These are phyloP conservation scores for Hypoxylon rubiginosum DNA, from an alignment of 2,329 filamentous ascomycete genomes.

Conservation along the genomic window DNA sequence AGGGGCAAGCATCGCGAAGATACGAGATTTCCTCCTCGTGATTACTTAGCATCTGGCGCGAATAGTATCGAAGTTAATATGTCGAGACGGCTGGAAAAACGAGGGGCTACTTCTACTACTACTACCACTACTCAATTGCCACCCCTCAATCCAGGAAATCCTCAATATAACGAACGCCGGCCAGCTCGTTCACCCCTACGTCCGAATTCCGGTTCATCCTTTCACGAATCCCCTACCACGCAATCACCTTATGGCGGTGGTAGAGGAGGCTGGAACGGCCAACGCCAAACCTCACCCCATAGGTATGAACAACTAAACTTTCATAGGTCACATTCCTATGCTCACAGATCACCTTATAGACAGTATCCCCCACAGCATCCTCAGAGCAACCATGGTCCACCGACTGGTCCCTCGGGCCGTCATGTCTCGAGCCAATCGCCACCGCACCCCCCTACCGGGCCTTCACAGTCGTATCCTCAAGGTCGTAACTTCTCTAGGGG, in stretches of 20 bases:
- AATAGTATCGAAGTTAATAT: conserved; percentile 67
- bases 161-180: conserved; percentile 56
- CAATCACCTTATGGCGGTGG: conserved; percentile 71
- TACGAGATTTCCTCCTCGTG: conserved; percentile 54
- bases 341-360: conserved; percentile 57
- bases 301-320: conserved; percentile 44
- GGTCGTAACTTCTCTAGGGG: conserved; percentile 63
- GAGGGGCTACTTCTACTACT: conserved; percentile 57
- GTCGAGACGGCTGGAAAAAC: conserved; percentile 54
- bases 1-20: conserved; percentile 58
- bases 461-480: conserved; percentile 57
- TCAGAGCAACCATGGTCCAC: conserved; percentile 66
- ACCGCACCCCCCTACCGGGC: conserved; percentile 69
- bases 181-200: conserved; percentile 68
- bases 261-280: conserved; percentile 65
- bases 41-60: conserved; percentile 59
- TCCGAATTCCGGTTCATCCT: conserved; percentile 65
- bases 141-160: conserved; percentile 55
- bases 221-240: conserved; percentile 70
- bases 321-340: conserved; percentile 54
- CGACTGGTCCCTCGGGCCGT: conserved; percentile 66
- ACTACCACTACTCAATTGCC: conserved; percentile 51
- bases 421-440: conserved; percentile 68
- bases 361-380: conserved; percentile 74
- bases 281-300: conserved; percentile 59